These are phyloP conservation scores for Venturia aucupariae DNA, from an alignment of 2,329 filamentous ascomycete genomes.

Conservation along the genomic window DNA sequence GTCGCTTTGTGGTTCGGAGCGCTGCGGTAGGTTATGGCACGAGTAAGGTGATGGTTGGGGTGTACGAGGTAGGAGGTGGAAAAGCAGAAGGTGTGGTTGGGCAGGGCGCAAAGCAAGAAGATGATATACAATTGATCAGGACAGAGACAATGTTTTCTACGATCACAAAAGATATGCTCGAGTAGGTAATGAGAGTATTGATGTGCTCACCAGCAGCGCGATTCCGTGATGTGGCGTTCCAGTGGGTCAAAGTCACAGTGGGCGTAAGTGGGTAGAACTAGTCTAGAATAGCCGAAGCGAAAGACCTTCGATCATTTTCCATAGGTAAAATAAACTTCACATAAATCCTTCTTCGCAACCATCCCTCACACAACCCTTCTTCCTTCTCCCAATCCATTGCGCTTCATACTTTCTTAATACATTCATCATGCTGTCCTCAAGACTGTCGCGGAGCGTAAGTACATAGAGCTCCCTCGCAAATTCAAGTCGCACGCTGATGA, in stretches of 20 bases:
- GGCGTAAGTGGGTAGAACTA: too few species aligned
- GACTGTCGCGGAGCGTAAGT: slow-evolving; percentile 34
- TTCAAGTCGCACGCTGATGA: slow-evolving; percentile 11
- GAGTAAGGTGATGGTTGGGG: not conserved
- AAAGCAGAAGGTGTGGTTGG: not conserved
- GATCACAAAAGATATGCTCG: too few species aligned
- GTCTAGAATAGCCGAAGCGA: too few species aligned
- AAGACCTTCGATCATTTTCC: not conserved
- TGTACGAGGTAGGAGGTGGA: not conserved
- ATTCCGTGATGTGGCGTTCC: not conserved
- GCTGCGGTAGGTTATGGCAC: not conserved
- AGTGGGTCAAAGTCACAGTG: not conserved
- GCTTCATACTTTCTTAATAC: not conserved
- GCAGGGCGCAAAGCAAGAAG: not conserved
- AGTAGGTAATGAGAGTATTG: not conserved
- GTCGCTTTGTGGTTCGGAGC: not conserved
- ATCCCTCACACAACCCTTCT: slow-evolving; percentile 20
- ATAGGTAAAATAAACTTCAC: not conserved
- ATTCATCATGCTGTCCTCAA: slow-evolving; percentile 32
- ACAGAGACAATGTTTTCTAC: not conserved
- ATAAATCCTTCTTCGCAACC: slow-evolving; percentile 19
- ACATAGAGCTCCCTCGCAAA: slow-evolving; percentile 9
- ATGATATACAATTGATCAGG: not conserved
- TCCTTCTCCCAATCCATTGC: slow-evolving; percentile 17
- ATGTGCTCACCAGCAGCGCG: not conserved